Conservation (phyloP, 176 grass and related monocot species). For the Oryza officinalis region DNA sequence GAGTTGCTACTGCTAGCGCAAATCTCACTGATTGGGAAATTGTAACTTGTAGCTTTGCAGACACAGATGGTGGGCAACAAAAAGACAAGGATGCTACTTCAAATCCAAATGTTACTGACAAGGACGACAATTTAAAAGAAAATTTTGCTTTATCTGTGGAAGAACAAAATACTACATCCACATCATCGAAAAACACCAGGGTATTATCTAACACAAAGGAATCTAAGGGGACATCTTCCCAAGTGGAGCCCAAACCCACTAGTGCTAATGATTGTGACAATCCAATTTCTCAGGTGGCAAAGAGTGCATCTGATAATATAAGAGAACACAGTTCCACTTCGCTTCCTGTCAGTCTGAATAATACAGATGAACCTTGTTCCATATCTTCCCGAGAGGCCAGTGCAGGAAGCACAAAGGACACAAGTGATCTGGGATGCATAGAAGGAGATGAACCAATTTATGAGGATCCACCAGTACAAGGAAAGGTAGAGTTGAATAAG, state of each 20-base stretch:
- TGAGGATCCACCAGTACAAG: conserved; percentile 22
- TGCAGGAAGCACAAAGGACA: conserved; percentile 25
- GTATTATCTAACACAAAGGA: conserved; percentile 18
- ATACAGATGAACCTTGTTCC: conserved; percentile 33
- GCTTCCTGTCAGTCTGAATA: background rate
- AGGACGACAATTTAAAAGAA: conserved; percentile 25
- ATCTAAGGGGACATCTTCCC: background rate
- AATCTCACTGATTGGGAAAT: conserved; percentile 26
- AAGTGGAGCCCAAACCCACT: conserved; percentile 3
- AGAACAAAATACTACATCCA: conserved; percentile 19
- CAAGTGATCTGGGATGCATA: background rate
- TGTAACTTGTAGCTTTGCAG: conserved; percentile 39
- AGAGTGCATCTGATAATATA: conserved; percentile 30
- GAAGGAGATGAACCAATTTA: conserved; percentile 16
- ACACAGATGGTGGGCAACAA: conserved; percentile 33
- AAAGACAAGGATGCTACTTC: conserved; percentile 19
- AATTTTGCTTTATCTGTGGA: conserved; percentile 11
- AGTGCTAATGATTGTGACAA: conserved; percentile 29
- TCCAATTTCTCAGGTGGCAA: conserved; percentile 9
- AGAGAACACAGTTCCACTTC: conserved; percentile 27
- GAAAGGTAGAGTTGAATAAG: conserved; percentile 26
- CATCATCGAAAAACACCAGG: conserved; percentile 13
- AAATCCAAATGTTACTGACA: conserved; percentile 27
- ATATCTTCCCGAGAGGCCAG: conserved; percentile 31
- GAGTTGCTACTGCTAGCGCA: background rate